A percentile compares a stretch with the other conserved stretches of the same genome.
phyloP scores from a whole-genome alignment of 176 grass and related monocot genomes.

The Avena sativa region DNA sequence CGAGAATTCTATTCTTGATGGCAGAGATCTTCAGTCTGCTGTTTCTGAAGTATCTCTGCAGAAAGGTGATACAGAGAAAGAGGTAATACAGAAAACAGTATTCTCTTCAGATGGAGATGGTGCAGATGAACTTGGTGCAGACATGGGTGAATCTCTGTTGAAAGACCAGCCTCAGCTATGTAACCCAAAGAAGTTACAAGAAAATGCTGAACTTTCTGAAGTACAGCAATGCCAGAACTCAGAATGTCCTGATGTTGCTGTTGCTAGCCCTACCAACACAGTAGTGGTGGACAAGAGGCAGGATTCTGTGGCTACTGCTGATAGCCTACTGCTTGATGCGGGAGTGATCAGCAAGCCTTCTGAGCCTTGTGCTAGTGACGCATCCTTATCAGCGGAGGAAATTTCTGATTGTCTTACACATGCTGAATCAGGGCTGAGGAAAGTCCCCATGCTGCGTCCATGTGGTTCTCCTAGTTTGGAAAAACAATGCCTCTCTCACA shows the following conservation, averaged over 20 bases:
- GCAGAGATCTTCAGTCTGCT: neutral
- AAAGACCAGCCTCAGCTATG: slow-evolving; percentile 31
- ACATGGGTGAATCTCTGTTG: slow-evolving; percentile 26
- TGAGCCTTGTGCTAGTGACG: slow-evolving; percentile 21
- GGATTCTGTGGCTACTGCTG: slow-evolving; percentile 41
- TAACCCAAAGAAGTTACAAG: slow-evolving; percentile 36
- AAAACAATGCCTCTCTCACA: slow-evolving; percentile 45
- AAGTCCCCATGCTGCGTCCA: neutral
- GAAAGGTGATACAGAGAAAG: slow-evolving; percentile 22
- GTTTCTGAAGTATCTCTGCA: slow-evolving; percentile 35
- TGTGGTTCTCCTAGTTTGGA: slow-evolving; percentile 36
- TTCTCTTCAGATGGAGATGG: slow-evolving; percentile 12
- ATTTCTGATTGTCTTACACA: slow-evolving; percentile 42
- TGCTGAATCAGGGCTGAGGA: slow-evolving; percentile 17
- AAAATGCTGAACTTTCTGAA: slow-evolving; percentile 42
- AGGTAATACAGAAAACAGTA: slow-evolving; percentile 12
- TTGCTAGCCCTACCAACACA: slow-evolving; percentile 35
- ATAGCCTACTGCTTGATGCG: slow-evolving; percentile 43
- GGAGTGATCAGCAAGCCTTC: slow-evolving; percentile 41
- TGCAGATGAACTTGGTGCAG: neutral
- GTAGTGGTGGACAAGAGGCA: neutral
- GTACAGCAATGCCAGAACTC: slow-evolving; percentile 37
- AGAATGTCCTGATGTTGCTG: slow-evolving; percentile 21
- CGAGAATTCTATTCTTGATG: slow-evolving; percentile 26
- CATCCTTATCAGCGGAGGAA: slow-evolving; percentile 60